Percentiles rank a stretch among this genome's conserved stretches.
phyloP scores from a whole-genome alignment of 2,329 filamentous ascomycete species.

The Colletotrichum euphorbiae region DNA sequence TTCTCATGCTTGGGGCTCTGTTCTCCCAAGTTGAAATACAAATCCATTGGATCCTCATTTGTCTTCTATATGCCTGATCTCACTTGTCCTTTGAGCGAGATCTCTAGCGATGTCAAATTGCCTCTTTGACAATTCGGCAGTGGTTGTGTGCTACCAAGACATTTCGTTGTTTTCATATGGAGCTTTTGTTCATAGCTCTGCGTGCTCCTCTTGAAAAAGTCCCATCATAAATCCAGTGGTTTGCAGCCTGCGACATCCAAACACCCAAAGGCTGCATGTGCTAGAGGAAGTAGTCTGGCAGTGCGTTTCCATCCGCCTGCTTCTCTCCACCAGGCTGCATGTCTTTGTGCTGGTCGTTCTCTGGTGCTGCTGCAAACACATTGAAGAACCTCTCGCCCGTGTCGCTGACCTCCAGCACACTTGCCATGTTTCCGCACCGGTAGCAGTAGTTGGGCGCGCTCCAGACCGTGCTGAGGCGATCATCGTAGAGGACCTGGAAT shows the following conservation, averaged over 20 bases:
- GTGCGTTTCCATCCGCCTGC: slow-evolving; percentile 67
- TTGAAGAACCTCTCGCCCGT: slow-evolving; percentile 96
- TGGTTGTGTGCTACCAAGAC: too few relatives aligned
- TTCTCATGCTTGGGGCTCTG: not conserved
- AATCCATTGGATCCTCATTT: slow-evolving; percentile 11
- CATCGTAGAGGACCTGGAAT: slow-evolving; percentile 96
- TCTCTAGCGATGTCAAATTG: not conserved
- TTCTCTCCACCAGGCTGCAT: slow-evolving; percentile 80
- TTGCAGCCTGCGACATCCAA: not conserved
- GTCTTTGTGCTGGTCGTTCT: slow-evolving; percentile 93
- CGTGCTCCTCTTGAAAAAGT: not conserved
- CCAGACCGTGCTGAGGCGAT: slow-evolving; percentile 95
- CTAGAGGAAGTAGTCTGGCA: slow-evolving; percentile 80
- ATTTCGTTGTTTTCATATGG: too few relatives aligned
- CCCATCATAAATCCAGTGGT: not conserved
- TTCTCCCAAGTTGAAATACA: slow-evolving; percentile 12
- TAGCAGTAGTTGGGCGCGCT: slow-evolving; percentile 97
- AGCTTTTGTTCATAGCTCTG: too few relatives aligned
- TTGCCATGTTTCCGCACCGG: slow-evolving; percentile 95
- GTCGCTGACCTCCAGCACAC: slow-evolving; percentile 95
- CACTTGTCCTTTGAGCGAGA: not conserved
- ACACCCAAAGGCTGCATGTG: too few relatives aligned
- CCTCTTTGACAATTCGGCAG: too few relatives aligned
- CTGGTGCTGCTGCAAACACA: slow-evolving; percentile 95
- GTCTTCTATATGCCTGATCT: not conserved